These are phyloP conservation scores for Cordia subcordata DNA, from an alignment of 257 asterid species.

Conservation along the genomic window DNA sequence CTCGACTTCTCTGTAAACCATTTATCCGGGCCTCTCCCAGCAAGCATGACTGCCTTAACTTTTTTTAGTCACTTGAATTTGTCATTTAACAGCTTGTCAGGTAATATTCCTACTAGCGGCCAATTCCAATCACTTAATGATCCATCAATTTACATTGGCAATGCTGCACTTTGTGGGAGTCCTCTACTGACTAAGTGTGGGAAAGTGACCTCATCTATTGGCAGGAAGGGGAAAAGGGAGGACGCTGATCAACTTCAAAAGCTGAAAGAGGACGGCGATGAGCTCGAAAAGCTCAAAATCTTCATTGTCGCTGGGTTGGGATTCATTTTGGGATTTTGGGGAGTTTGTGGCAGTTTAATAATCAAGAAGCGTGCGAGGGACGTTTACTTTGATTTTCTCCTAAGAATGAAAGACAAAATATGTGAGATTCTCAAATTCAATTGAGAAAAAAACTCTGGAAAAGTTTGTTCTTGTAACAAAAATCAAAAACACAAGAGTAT, in stretches of 20 bases:
- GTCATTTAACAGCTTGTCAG: slow-evolving; percentile 32
- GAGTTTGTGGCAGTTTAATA: slow-evolving; percentile 22
- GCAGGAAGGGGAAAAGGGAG: background rate
- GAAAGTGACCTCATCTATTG: slow-evolving; percentile 8
- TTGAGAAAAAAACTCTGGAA: too few species aligned
- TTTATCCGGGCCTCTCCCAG: slow-evolving; percentile 29
- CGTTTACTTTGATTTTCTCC: slow-evolving; percentile 14
- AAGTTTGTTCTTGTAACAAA: too few species aligned
- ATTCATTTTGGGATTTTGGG: slow-evolving; percentile 22
- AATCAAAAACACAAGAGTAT: too few species aligned
- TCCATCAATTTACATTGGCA: slow-evolving; percentile 28
- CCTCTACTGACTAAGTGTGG: slow-evolving; percentile 19
- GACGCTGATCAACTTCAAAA: too few species aligned
- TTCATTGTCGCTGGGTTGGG: background rate
- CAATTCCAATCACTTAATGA: slow-evolving; percentile 27
- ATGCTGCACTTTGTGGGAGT: slow-evolving; percentile 26
- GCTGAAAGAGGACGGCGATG: slow-evolving; percentile 6
- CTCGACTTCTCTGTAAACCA: slow-evolving; percentile 28
- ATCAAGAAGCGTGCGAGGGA: slow-evolving; percentile 28
- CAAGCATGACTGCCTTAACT: slow-evolving; percentile 10
- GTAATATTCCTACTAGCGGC: slow-evolving; percentile 28
- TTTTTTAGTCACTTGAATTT: slow-evolving; percentile 31
- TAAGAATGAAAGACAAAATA: background rate
- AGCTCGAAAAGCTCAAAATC: background rate
- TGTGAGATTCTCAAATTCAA: background rate